Base-by-base conservation (phyloP, 139 green algal species). In the Nannochloris sp. region DNA sequence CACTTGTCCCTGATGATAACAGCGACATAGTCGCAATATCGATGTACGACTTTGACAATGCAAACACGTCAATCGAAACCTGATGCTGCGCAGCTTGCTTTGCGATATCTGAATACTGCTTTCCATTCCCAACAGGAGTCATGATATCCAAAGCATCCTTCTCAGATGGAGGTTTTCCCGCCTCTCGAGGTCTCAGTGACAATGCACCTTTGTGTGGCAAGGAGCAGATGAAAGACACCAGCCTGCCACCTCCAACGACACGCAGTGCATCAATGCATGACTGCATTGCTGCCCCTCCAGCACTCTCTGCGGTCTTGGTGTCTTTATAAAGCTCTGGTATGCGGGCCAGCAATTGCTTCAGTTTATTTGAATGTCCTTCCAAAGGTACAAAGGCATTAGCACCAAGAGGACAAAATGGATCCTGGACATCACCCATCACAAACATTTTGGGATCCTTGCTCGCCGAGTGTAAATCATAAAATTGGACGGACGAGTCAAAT, bases 401-500 rank as follows among this genome's bases (percentile, higher is more conserved):
- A 48, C 73, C 57, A 40, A 73, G 48, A 9, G 78, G 74, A 73
- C 58, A 51, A 62, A 74, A 83, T 27, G 78, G 64, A 21, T 94
- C 83, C 2, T 56, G 46, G 5, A 81, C 66, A 65, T 96, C 87
- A 0, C 80, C 65, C 66, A 95, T 72, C 3, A 95, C 82, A 68
- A 94, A 66, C 87, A 95, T 94, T 43, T 85, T 70, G 9, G 81
- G 78, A 44, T 68, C 50, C 9, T 62, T 19, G 55, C 62, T 55
- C 16, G 62, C 67, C 4, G 70, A 29, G 11, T 69, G 60, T 56
- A 93, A 29, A 24, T 43, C 60, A 71, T 91, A 95, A 73, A 93
- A 96, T 43, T 95, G 83, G 29, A 95, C 67, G n/a, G 68, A 51
- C 54, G 59, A 66, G 73, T 95, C 90, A 73, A 85, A 95, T 2